phyloP scores from a whole-genome alignment of 768 basidiomycete species.

The Boletus coccyginus region DNA sequence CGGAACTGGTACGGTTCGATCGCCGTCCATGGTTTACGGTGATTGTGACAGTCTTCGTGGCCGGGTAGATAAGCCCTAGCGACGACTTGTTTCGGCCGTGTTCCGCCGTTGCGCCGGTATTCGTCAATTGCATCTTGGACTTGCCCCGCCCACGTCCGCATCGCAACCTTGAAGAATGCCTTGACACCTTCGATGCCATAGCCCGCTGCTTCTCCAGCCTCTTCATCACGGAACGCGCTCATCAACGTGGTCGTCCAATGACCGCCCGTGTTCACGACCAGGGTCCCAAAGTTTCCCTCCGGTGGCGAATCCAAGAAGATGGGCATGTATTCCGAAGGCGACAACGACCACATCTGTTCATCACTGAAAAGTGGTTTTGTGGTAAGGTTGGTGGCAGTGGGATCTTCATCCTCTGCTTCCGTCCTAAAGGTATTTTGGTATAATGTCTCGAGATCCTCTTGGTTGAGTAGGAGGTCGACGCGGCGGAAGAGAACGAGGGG shows the following conservation, averaged over 20 bases:
- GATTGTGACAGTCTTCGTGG: conserved; percentile 61
- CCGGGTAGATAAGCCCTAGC: conserved; percentile 63
- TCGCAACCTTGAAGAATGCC: conserved; percentile 55
- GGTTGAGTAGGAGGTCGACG: conserved; percentile 55
- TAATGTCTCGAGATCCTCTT: conserved; percentile 45
- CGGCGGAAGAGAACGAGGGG: conserved; percentile 67
- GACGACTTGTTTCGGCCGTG: conserved; percentile 43
- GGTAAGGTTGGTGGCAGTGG: conserved; percentile 22
- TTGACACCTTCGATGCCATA: conserved; percentile 55
- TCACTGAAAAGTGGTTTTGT: conserved; percentile 48
- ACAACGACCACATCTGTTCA: conserved; percentile 52
- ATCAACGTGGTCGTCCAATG: conserved; percentile 68
- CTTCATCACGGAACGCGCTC: conserved; percentile 37
- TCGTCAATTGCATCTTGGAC: conserved; percentile 46
- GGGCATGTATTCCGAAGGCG: conserved; percentile 51
- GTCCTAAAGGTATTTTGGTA: conserved; percentile 32
- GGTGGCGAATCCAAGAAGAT: conserved; percentile 46
- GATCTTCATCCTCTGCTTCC: conserved; percentile 16
- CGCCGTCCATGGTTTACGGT: conserved; percentile 43
- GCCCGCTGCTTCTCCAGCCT: conserved; percentile 32
- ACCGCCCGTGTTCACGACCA: conserved; percentile 62
- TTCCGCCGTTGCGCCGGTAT: conserved; percentile 29
- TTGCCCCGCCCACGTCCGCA: conserved; percentile 50
- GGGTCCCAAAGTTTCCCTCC: conserved; percentile 53
- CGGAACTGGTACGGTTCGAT: conserved; percentile 44